Base-by-base conservation (phyloP, 805 yeast genomes). In the Lipomyces chichibuensis region DNA sequence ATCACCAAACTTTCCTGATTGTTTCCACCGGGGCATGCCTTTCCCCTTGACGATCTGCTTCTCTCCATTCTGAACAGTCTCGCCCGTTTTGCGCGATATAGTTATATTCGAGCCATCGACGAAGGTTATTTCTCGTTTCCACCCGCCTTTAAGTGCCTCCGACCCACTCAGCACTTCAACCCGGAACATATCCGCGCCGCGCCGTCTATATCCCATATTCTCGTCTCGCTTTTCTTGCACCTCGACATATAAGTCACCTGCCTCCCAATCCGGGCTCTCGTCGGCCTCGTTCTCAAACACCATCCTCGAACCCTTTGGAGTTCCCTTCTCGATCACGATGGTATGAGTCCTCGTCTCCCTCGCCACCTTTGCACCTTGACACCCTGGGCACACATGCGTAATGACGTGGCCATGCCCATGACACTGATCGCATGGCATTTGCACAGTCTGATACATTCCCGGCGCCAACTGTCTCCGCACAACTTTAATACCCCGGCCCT, bases 361-460 rank as follows among this genome's bases (percentile, higher is more conserved):
- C 20, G 80, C 82, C 2, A 90, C 89, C 32, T 92, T 89, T 2
- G 78, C 69, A 1, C 99, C 99, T 13, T 81, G 77, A 78, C 99
- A 95, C 43, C 76, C 78, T 20, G 81, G 75, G 81, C 99, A 95
- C 56, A 83, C 82, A 70, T 88, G 81, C 58, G 84, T 80, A 53
- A 91, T 88, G 7, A 82, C 78, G 64, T 85, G 80, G 13, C 99
- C 99, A 56, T 82, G 80, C 46, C 98, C 98, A 11, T 80, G 79
- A 82, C 99, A 95, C 61, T 80, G 79, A 63, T 89, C 92, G 83
- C 99, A 95, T 2, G 83, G 82, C 56, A 87, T 84, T 76, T 91
- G 94, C 72, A 93, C 83, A 69, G 88, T 90, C 78, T 95, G 98
- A 69, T 91, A 80, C 92, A 95, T 91, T 7, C 93, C 93, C 4